A percentile compares a stretch with the other conserved stretches of the same genome.
Evolutionary conservation across 2,329 filamentous ascomycete species (phyloP).

Genomic region (Neopestalotiopsis sp.): DNA sequence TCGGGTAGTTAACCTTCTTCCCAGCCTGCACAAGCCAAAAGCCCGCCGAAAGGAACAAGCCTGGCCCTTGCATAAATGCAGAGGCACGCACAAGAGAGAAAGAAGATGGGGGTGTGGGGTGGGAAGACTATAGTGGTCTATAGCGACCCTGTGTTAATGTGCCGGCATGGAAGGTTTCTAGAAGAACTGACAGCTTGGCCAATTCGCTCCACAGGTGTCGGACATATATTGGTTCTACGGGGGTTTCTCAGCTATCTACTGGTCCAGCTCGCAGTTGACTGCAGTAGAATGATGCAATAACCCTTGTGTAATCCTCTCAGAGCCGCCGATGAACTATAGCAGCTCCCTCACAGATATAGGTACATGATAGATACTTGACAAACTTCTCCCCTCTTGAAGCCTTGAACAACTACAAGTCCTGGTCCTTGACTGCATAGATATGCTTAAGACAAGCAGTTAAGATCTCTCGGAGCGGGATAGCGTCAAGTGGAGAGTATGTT

Average conservation of each 20-base stretch:
- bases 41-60: background rate
- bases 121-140: constrained; percentile 8
- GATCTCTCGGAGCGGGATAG: constrained; percentile 49
- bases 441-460: constrained; percentile 2
- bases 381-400: background rate
- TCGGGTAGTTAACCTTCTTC: constrained; percentile 14
- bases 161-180: constrained; percentile 17
- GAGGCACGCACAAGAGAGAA: background rate
- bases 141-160: constrained; percentile 4
- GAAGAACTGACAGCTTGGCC: constrained; percentile 8
- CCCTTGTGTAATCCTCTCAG: constrained; percentile 6
- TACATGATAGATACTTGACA: constrained; percentile 14
- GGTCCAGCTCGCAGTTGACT: constrained; percentile 4
- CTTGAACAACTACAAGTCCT: background rate
- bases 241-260: constrained; percentile 11
- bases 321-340: constrained; percentile 2
- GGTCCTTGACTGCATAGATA: background rate
- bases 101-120: constrained; percentile 3
- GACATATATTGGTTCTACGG: constrained; percentile 11
- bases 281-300: constrained; percentile 15
- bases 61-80: constrained; percentile 9
- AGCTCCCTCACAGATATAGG: constrained; percentile 13
- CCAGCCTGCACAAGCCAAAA: background rate
- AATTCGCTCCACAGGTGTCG: background rate
- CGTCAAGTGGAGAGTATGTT: constrained; percentile 79